Base-by-base conservation (phyloP, 768 basidiomycete genomes). In the Leucosporidium scottii region DNA sequence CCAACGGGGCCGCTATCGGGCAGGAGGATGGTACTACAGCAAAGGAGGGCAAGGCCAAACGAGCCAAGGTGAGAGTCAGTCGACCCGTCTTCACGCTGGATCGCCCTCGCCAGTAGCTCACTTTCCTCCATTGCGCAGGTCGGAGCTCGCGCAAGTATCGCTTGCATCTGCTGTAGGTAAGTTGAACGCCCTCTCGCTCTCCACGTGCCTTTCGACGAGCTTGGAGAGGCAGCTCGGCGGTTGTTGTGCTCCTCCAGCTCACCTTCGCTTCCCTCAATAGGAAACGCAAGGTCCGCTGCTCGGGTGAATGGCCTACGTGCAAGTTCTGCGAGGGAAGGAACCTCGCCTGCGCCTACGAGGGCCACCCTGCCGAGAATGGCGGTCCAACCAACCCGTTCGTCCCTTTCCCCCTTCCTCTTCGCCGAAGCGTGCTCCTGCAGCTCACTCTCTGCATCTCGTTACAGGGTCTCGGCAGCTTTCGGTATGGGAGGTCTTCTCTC, bases 261-360 rank as follows among this genome's bases (percentile, higher is more conserved):
- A 44, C 39, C 15, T 10, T 15, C 39, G 8, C 39, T 44, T 15
- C 39, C 10, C 13, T 56, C 18, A 3, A 36, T 64, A 71, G 70
- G 66, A 71, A 71, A 12, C 66, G 70, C 47, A 71, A 71, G 47
- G 70, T 71, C 7, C 64, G 70, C 17, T 71, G 70, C 48, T 65
- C 64, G 10, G 70, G 64, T 20, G 67, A 71, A 21, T 71, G 70
- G 70, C 70, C 70, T 15, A 51, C 61, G 1, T 71, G 70, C 61
- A 50, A 31, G 18, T 71, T 71, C 61, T 71, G 70, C 58, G 2
- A 34, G 15, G 34, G 25, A 0, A 50, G 62, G 20, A 68, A 66
- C 48, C 28, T 71, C 5, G 1, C 31, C 1, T 71, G 70, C 30
- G 56, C 50, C 8, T 71, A 71, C 58, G 66, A 71, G 6, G 70